phyloP scores from a whole-genome alignment of 163 green algal genomes.

The Coccomyxa subellipsoidea region DNA sequence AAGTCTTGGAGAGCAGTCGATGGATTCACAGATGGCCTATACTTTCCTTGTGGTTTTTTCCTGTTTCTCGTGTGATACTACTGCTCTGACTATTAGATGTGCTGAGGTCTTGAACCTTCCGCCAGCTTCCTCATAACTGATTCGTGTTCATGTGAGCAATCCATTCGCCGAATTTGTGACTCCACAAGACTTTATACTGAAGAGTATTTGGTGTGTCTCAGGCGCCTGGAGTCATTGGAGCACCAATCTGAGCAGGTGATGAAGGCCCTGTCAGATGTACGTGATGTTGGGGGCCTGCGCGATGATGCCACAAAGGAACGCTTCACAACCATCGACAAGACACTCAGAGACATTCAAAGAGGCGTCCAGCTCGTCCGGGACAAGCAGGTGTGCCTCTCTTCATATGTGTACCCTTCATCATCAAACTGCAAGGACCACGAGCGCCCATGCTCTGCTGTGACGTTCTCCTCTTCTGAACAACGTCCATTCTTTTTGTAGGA shows the following conservation, averaged over 20 bases:
- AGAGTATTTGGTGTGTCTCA: conserved; percentile 4
- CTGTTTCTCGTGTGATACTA: too few relatives aligned
- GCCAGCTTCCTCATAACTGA: too few relatives aligned
- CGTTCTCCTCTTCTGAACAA: not conserved
- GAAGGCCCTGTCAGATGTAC: conserved; percentile 29
- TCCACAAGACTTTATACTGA: not conserved
- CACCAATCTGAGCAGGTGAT: conserved; percentile 41
- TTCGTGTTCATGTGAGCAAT: too few relatives aligned
- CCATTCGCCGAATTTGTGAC: not conserved
- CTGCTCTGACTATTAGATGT: not conserved
- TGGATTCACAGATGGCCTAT: too few relatives aligned
- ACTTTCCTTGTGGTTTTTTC: too few relatives aligned
- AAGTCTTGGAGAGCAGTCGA: not conserved
- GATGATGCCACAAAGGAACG: conserved; percentile 44
- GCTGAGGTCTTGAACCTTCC: not conserved
- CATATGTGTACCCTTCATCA: not conserved
- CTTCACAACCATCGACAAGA: conserved; percentile 33
- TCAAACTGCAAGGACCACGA: not conserved
- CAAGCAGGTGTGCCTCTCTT: conserved; percentile 26
- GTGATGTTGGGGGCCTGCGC: conserved; percentile 28
- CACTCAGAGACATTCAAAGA: conserved; percentile 40
- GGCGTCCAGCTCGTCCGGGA: conserved; percentile 53
- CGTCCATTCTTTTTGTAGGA: conserved; percentile 21
- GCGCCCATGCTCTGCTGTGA: not conserved
- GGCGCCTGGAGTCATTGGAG: conserved; percentile 48